Conservation (phyloP, 257 asterid species). For the Solanum virginianum region DNA sequence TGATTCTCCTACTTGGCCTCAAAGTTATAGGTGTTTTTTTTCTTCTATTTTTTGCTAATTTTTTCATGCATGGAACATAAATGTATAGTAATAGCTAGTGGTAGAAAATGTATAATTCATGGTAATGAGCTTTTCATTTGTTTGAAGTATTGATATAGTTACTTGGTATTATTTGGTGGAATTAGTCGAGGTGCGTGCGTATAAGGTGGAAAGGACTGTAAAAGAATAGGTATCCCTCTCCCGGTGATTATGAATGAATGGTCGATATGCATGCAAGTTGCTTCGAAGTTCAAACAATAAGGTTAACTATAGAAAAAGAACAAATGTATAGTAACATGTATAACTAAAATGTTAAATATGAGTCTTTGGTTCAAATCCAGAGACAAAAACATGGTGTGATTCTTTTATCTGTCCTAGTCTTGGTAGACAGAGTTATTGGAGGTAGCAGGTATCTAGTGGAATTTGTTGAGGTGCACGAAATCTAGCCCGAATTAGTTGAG, state of each 20-base stretch:
- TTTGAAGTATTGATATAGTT: neutral
- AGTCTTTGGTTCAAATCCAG: no score
- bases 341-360: no score
- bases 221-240: neutral
- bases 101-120: neutral
- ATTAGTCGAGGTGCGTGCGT: neutral
- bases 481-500: no score
- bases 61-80: neutral
- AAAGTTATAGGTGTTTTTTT: slow-evolving; percentile 53
- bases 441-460: no score
- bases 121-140: neutral
- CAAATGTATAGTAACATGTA: neutral
- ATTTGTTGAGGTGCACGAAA: no score
- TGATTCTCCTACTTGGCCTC: slow-evolving; percentile 54
- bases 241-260: neutral
- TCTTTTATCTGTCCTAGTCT: no score
- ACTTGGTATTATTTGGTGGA: neutral
- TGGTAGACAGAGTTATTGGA: no score
- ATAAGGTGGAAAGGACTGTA: rapidly evolving
- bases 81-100: neutral
- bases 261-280: neutral
- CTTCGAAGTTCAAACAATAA: neutral
- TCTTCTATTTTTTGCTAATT: neutral
- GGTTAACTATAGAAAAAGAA: neutral
- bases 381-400: no score